Percentiles rank a stretch among this genome's conserved stretches.
phyloP scores from a whole-genome alignment of 768 basidiomycete species.

The Mycena capillaripes region DNA sequence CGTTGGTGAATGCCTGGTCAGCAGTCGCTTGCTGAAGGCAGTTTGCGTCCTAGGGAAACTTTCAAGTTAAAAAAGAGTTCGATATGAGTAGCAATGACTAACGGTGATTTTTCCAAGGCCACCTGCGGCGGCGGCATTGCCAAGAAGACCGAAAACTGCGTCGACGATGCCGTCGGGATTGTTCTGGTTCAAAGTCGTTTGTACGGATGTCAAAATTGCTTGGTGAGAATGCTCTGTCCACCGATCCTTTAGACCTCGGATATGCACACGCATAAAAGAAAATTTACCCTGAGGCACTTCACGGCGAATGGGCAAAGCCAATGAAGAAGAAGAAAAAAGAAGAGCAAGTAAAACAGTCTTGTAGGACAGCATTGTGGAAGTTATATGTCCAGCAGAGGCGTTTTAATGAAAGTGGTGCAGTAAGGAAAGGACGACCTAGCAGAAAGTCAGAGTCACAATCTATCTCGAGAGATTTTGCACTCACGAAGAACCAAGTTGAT shows the following conservation, averaged over 20 bases:
- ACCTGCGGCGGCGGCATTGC: constrained; percentile 70
- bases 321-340: constrained; percentile 48
- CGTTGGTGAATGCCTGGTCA: constrained; percentile 81
- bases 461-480: constrained; percentile 20
- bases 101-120: constrained; percentile 71
- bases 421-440: constrained; percentile 43
- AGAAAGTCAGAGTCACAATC: constrained; percentile 8
- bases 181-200: constrained; percentile 61
- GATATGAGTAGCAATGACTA: constrained; percentile 31
- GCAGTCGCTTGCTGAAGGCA: constrained; percentile 78
- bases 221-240: constrained; percentile 73
- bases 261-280: not conserved
- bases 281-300: constrained; percentile 76
- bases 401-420: constrained; percentile 40
- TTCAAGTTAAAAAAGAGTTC: not conserved
- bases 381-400: constrained; percentile 39
- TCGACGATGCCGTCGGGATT: constrained; percentile 74
- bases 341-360: constrained; percentile 52
- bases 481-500: constrained; percentile 49
- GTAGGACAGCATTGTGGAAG: constrained; percentile 53
- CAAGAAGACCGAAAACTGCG: constrained; percentile 74
- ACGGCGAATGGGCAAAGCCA: constrained; percentile 63
- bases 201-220: constrained; percentile 68
- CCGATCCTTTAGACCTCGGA: not conserved
- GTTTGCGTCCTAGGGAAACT: constrained; percentile 58